These are phyloP conservation scores for Penicillium cataractarum DNA, from an alignment of 495 filamentous ascomycete species.

Conservation along the genomic window DNA sequence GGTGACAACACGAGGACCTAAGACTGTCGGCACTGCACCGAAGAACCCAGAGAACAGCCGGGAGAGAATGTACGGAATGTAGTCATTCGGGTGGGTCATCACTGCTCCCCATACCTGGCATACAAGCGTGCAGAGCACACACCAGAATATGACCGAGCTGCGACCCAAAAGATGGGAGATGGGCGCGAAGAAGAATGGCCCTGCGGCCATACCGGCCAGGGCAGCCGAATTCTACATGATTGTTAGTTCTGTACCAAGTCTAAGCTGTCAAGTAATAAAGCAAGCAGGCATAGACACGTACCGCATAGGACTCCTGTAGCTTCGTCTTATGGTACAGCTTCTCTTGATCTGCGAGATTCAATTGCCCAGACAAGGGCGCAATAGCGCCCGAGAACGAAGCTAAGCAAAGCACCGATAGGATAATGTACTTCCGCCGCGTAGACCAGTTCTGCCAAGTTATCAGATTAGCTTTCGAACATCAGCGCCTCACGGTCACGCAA, in stretches of 20 bases:
- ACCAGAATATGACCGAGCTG: constrained; percentile 50
- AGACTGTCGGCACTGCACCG: constrained; percentile 40
- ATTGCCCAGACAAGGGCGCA: constrained; percentile 38
- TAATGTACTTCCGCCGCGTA: constrained; percentile 44
- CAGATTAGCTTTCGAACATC: not conserved
- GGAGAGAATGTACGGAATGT: constrained; percentile 48
- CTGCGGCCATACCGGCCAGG: constrained; percentile 44
- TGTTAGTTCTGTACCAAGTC: not conserved
- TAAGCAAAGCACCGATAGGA: constrained; percentile 37
- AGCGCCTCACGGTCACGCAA: not conserved
- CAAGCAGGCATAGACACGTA: constrained; percentile 10
- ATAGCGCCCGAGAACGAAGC: constrained; percentile 36
- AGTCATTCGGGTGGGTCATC: constrained; percentile 47
- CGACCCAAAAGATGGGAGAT: constrained; percentile 43
- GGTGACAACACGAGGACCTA: constrained; percentile 45
- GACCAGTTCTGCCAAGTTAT: constrained; percentile 44
- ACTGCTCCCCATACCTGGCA: constrained; percentile 46
- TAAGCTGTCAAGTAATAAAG: not conserved
- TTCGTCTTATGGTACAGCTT: constrained; percentile 34
- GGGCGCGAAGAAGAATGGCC: constrained; percentile 49
- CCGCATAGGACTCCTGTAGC: constrained; percentile 30
- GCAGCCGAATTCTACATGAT: constrained; percentile 40
- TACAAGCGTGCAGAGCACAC: constrained; percentile 35
- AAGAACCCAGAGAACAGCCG: constrained; percentile 47
- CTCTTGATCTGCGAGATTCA: constrained; percentile 36